Conservation (phyloP, 495 filamentous ascomycete genomes). For the Talaromyces borbonicus region DNA sequence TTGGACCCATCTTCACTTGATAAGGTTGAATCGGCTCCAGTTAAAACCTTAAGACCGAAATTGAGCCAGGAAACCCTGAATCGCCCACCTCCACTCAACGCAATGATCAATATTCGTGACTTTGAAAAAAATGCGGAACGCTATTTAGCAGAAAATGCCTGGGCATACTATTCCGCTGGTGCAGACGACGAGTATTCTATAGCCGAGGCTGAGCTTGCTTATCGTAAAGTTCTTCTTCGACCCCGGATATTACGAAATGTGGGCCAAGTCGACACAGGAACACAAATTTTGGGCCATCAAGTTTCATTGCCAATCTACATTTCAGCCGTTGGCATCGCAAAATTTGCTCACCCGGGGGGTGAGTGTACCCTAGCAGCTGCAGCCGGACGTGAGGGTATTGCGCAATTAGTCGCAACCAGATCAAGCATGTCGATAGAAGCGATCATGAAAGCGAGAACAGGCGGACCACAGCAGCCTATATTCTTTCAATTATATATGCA, state of each 20-base stretch:
- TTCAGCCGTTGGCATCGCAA: conserved; percentile 68
- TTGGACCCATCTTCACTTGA: conserved; percentile 12
- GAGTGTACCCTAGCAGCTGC: conserved; percentile 65
- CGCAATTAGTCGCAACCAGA: conserved; percentile 21
- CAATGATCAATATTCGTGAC: conserved; percentile 55
- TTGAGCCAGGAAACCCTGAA: conserved; percentile 1
- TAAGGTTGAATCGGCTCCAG: no score
- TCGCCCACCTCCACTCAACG: conserved; percentile 40
- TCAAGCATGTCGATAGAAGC: conserved; percentile 54
- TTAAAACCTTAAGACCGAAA: no score
- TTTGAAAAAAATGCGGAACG: conserved; percentile 49
- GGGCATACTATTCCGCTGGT: conserved; percentile 78
- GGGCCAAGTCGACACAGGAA: conserved; percentile 56
- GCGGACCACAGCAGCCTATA: conserved; percentile 52
- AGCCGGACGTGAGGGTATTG: conserved; percentile 51
- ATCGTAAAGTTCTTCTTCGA: conserved; percentile 71
- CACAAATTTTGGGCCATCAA: conserved; percentile 66
- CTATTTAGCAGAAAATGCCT: conserved; percentile 53
- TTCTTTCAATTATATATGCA: conserved; percentile 89
- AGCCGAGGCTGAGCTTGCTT: conserved; percentile 70
- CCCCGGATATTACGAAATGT: conserved; percentile 67
- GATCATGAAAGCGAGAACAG: conserved; percentile 47
- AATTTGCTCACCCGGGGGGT: conserved; percentile 70
- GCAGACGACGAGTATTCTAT: conserved; percentile 85
- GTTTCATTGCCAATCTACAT: conserved; percentile 66